These are phyloP conservation scores for Rhizopogon salebrosus DNA, from an alignment of 768 basidiomycete genomes.

Conservation along the genomic window DNA sequence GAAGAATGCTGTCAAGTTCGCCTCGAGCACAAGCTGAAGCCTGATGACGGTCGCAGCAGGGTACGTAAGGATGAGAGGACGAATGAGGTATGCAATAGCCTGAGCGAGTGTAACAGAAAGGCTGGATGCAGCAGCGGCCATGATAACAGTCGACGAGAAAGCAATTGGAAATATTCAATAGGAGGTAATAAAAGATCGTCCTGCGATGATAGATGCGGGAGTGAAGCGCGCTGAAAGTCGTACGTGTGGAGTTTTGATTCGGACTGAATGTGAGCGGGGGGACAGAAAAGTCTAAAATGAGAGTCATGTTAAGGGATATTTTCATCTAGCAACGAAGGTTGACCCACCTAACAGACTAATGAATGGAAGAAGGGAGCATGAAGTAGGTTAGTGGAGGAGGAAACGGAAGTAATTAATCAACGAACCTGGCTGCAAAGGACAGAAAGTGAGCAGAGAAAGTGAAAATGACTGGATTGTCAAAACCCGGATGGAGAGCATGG, in stretches of 20 bases:
- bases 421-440: constrained; percentile 25
- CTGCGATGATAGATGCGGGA: constrained; percentile 25
- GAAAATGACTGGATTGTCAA: constrained; percentile 28
- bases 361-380: background rate
- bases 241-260: constrained; percentile 25
- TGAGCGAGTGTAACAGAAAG: constrained; percentile 70
- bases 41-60: constrained; percentile 59
- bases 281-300: constrained; percentile 6
- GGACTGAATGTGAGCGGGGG: constrained; percentile 15
- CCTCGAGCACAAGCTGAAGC: constrained; percentile 67
- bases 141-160: constrained; percentile 2
- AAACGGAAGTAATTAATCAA: background rate
- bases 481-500: constrained; percentile 22
- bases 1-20: constrained; percentile 66
- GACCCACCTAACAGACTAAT: constrained; percentile 23
- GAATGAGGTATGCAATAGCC: constrained; percentile 69
- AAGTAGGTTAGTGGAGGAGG: constrained; percentile 9
- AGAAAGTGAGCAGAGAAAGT: constrained; percentile 3
- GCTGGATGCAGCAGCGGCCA: constrained; percentile 36
- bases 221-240: constrained; percentile 17
- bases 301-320: background rate
- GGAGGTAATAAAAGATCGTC: constrained; percentile 18
- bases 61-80: constrained; percentile 53
- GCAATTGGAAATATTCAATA: constrained; percentile 5
- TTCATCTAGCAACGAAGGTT: background rate